Percentiles rank a stretch among this genome's conserved stretches.
Conservation (phyloP, 2,329 filamentous ascomycete genomes). For the Penicillium olsonii region DNA sequence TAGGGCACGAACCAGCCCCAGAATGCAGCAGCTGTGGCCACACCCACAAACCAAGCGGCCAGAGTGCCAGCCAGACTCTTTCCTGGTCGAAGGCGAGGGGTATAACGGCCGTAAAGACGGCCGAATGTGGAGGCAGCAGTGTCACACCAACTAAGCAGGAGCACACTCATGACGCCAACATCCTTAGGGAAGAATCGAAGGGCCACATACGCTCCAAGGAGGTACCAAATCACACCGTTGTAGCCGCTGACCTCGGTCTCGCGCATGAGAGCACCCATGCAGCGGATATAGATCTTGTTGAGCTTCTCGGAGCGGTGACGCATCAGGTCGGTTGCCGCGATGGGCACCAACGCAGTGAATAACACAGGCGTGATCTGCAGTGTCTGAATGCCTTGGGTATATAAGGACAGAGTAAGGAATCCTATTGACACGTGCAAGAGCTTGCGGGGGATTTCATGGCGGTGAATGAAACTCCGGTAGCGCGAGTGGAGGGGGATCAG, state of each 20-base stretch:
- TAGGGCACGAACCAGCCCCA: conserved; percentile 82
- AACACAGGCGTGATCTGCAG: conserved; percentile 79
- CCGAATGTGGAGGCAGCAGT: conserved; percentile 95
- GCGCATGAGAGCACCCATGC: conserved; percentile 88
- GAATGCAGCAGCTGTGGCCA: conserved; percentile 80
- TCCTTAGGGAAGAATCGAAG: conserved; percentile 91
- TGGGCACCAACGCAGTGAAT: conserved; percentile 77
- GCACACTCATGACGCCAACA: conserved; percentile 81
- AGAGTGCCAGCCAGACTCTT: conserved; percentile 90
- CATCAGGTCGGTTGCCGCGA: conserved; percentile 76
- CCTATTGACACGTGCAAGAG: conserved; percentile 93
- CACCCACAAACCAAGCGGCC: conserved; percentile 79
- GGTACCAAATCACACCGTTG: conserved; percentile 97
- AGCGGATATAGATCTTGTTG: conserved; percentile 83
- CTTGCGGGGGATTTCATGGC: conserved; percentile 95
- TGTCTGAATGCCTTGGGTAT: conserved; percentile 75
- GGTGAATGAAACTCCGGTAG: conserved; percentile 90
- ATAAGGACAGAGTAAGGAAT: conserved; percentile 86
- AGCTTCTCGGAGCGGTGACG: conserved; percentile 79
- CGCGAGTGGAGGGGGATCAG: conserved; percentile 93
- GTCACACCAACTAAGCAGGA: conserved; percentile 96
- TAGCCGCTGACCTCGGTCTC: conserved; percentile 92
- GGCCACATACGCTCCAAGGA: conserved; percentile 85
- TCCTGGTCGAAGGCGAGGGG: conserved; percentile 76
- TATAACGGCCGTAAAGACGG: conserved; percentile 84